Percentiles rank a stretch among this genome's conserved stretches.
phyloP scores from a whole-genome alignment of 495 filamentous ascomycete species.

The Arthonia radiata region DNA sequence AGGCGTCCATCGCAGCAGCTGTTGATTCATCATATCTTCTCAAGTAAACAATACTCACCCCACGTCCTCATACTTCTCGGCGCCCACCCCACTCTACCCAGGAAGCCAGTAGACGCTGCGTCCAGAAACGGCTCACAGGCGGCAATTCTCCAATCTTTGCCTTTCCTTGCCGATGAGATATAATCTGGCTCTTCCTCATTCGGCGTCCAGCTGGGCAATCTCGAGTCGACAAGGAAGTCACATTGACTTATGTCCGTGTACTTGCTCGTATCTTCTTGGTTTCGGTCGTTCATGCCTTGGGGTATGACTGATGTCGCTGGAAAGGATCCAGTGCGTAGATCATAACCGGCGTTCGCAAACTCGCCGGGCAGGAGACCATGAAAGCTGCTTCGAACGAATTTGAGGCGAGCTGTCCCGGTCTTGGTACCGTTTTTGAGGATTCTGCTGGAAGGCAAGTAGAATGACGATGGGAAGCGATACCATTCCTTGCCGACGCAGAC shows the following conservation, averaged over 20 bases:
- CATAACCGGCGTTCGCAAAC: constrained; percentile 39
- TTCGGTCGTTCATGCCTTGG: constrained; percentile 76
- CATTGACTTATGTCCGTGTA: constrained; percentile 53
- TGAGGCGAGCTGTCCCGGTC: constrained; percentile 64
- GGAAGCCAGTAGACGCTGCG: constrained; percentile 37
- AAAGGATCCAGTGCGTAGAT: too few species aligned
- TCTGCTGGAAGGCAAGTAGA: constrained; percentile 55
- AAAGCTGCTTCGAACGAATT: constrained; percentile 79
- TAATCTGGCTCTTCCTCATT: constrained; percentile 47
- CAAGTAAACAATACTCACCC: constrained; percentile 68
- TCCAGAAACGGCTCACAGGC: constrained; percentile 63
- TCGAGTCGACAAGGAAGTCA: constrained; percentile 68
- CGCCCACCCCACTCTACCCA: constrained; percentile 67
- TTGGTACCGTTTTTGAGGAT: too few species aligned
- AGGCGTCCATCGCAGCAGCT: too few species aligned
- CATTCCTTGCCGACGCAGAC: constrained; percentile 94
- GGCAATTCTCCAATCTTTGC: constrained; percentile 64
- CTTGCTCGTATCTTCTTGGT: constrained; percentile 68
- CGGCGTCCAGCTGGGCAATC: constrained; percentile 32
- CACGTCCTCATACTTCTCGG: constrained; percentile 52
- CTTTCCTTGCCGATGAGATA: constrained; percentile 31
- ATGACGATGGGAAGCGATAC: constrained; percentile 93
- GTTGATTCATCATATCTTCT: too few species aligned
- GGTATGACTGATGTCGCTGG: constrained; percentile 60
- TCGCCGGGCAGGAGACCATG: constrained; percentile 73